Base-by-base conservation (phyloP, 129 eudicot genomes). In the Centella asiatica region DNA sequence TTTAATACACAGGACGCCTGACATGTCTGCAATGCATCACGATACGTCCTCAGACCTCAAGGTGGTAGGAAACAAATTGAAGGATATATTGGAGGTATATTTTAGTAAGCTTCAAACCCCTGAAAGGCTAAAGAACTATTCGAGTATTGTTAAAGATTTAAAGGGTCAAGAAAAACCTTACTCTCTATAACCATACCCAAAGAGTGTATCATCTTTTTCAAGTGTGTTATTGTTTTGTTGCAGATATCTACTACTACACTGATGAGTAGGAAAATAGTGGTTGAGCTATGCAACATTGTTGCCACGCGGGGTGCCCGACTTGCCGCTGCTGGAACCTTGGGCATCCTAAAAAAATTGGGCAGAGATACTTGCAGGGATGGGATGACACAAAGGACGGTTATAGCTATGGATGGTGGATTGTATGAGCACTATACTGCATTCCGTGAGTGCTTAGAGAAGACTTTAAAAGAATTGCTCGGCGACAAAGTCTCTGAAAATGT, bases 1-100 rank as follows among this genome's bases (percentile, higher is more conserved):
- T 64, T 57, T 20, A 62, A 51, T 72, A 39, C 55, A 60, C 82
- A 89, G 97, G 75, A 89, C 97, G 23, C 95, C 93, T 18, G 89
- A 78, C 39, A 80, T 90, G 97, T 86, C 95, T 10, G 97, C 93
- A 40, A 90, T 90, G 93, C 97, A 86, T 77, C 93, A 90, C 19
- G 97, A 90, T 66, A 70, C 83, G 4, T 86, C 97, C 10, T 46
- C 92, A 13, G 93, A 90, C 81, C 92, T 90, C 61, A 86, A 54
- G 27, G 81, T 81, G 53, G 93, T 90, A 6, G 85, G 88, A n/a
- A 68, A 24, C 61, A 86, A 74, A 70, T 69, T 86, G 77, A 81
- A 78, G 80, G 83, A 82, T 40, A 44, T 77, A 52, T 71, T 86
- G 15, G 93, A 79, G 95, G 95, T 86, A 81, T 27, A 66, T 56